These are phyloP conservation scores for Austroboletus niveus DNA, from an alignment of 1,284 basidiomycete genomes.

Conservation along the genomic window DNA sequence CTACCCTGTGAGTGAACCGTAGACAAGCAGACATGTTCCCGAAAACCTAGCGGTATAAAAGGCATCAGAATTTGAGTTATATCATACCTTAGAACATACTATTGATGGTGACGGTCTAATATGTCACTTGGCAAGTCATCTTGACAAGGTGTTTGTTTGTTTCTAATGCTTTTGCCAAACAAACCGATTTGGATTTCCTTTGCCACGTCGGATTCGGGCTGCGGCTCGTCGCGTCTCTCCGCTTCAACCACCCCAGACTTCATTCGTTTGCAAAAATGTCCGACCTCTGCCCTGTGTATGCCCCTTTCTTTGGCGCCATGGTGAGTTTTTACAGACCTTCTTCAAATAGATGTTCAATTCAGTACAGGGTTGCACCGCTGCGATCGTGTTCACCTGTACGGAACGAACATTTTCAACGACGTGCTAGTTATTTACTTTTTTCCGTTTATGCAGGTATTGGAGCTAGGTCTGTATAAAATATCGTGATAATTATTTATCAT, in stretches of 20 bases:
- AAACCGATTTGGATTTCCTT: conserved; percentile 7
- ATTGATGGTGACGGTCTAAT: neutral
- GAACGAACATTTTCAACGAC: neutral
- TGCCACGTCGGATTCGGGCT: conserved; percentile 16
- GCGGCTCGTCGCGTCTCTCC: neutral
- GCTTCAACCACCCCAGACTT: neutral
- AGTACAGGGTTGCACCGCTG: conserved; percentile 86
- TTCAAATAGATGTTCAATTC: conserved; percentile 9
- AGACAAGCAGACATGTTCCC: conserved; percentile 59
- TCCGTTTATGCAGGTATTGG: conserved; percentile 24
- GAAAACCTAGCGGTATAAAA: neutral
- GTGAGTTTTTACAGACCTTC: conserved; percentile 43
- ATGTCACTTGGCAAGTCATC: neutral
- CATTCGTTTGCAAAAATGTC: conserved; percentile 50
- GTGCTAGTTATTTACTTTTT: neutral
- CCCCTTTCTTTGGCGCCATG: conserved; percentile 97
- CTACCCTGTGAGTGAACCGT: conserved; percentile 61
- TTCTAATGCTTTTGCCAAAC: conserved; percentile 31
- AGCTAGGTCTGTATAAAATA: conserved; percentile 26
- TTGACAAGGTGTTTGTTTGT: conserved; percentile 27
- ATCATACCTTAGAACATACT: too few species aligned
- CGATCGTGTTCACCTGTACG: conserved; percentile 97
- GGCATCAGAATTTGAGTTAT: too few species aligned
- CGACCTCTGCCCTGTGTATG: conserved; percentile 90
- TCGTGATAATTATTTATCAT: neutral